Evolutionary conservation across 2,329 filamentous ascomycete species (phyloP).

Genomic region (Alternaria infectoria): DNA sequence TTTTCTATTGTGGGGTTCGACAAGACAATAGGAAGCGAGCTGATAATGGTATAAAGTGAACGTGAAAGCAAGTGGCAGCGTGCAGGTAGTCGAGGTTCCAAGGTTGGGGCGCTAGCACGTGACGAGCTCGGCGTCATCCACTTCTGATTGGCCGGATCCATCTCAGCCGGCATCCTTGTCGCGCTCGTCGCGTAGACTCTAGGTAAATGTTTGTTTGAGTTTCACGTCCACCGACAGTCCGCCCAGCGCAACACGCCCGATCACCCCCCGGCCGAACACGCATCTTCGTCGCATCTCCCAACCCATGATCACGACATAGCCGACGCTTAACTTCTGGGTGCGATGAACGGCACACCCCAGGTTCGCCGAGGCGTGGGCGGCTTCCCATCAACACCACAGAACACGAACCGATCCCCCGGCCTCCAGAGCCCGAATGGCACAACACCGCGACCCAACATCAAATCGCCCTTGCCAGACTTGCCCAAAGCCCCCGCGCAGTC

Average conservation of each 20-base stretch:
- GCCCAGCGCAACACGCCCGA: slow-evolving; percentile 12
- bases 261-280: slow-evolving; percentile 7
- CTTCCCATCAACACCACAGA: slow-evolving; percentile 74
- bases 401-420: slow-evolving; percentile 46
- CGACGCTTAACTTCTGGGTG: slow-evolving; percentile 54
- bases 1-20: slow-evolving; percentile 12
- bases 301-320: slow-evolving; percentile 27
- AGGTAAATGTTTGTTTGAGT: slow-evolving; percentile 37
- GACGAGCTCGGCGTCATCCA: slow-evolving; percentile 12
- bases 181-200: slow-evolving; percentile 29
- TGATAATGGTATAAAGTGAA: slow-evolving; percentile 1
- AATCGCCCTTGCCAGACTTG: slow-evolving; percentile 42
- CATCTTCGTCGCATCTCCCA: neutral
- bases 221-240: slow-evolving; percentile 14
- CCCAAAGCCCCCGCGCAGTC: slow-evolving; percentile 30
- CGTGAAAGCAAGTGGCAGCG: slow-evolving; percentile 1
- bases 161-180: slow-evolving; percentile 27
- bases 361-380: slow-evolving; percentile 74
- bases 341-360: slow-evolving; percentile 81
- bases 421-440: slow-evolving; percentile 30
- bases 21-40: slow-evolving; percentile 1
- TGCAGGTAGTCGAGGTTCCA: neutral
- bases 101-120: slow-evolving; percentile 7
- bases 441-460: slow-evolving; percentile 43
- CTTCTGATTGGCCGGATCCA: slow-evolving; percentile 26